These are phyloP conservation scores for Candida pseudoglaebosa DNA, from an alignment of 805 yeast genomes.

Conservation along the genomic window DNA sequence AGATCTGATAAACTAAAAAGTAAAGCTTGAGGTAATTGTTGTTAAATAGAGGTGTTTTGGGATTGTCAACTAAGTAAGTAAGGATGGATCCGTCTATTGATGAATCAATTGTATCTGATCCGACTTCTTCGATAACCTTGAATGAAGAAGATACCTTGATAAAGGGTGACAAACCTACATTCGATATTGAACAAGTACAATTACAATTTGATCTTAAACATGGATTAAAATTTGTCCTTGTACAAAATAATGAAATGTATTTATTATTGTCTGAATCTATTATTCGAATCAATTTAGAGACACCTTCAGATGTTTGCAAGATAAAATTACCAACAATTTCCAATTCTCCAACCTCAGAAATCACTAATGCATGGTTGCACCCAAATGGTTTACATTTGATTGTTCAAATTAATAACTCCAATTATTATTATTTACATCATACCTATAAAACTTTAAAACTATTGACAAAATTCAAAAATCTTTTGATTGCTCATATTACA, in stretches of 20 bases:
- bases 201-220: constrained; percentile 32
- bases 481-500: constrained; percentile 22
- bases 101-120: not conserved
- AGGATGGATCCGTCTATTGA: not conserved
- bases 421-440: constrained; percentile 29
- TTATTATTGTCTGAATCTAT: constrained; percentile 19
- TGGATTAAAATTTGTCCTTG: constrained; percentile 22
- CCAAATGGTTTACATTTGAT: constrained; percentile 35
- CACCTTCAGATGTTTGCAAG: constrained; percentile 29
- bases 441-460: constrained; percentile 29
- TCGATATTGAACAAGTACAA: constrained; percentile 35
- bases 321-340: constrained; percentile 17
- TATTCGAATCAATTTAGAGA: constrained; percentile 30
- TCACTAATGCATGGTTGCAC: constrained; percentile 34
- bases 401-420: constrained; percentile 20
- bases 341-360: constrained; percentile 8
- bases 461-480: constrained; percentile 28
- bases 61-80: too few species aligned
- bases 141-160: not conserved
- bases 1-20: too few species aligned
- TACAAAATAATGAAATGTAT: constrained; percentile 33
- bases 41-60: too few species aligned
- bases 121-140: not conserved
- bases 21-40: too few species aligned
- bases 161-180: constrained; percentile 17